Evolutionary conservation across 305 asterid species (phyloP).

Genomic region (Nicotiana rustica): DNA sequence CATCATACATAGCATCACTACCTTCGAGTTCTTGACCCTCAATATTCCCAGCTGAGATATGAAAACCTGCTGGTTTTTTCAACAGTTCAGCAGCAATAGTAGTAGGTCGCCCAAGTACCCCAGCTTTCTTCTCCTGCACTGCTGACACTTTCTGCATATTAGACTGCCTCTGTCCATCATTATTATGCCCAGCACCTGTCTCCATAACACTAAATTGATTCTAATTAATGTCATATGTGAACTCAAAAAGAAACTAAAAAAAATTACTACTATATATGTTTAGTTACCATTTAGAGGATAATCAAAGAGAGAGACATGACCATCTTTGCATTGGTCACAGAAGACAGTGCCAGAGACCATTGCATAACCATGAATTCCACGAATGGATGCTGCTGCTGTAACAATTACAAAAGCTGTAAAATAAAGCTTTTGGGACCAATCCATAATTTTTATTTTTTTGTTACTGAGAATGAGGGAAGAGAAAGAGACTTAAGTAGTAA

Average conservation of each 20-base stretch:
- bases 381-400: slow-evolving; percentile 38
- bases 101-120: too few relatives aligned
- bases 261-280: slow-evolving; percentile 22
- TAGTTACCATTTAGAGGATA: too few relatives aligned
- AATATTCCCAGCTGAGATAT: too few relatives aligned
- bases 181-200: too few relatives aligned
- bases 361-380: slow-evolving; percentile 59
- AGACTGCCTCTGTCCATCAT: too few relatives aligned
- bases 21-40: too few relatives aligned
- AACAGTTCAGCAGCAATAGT: too few relatives aligned
- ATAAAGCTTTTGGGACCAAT: slow-evolving; percentile 45
- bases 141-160: too few relatives aligned
- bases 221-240: not conserved
- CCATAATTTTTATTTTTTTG: slow-evolving; percentile 35
- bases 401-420: slow-evolving; percentile 47
- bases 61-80: too few relatives aligned
- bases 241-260: not conserved
- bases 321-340: slow-evolving; percentile 97
- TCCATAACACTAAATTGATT: not conserved
- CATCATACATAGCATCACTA: too few relatives aligned
- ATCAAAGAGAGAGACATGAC: slow-evolving; percentile 59
- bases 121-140: too few relatives aligned
- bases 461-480: slow-evolving; percentile 17
- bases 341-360: slow-evolving; percentile 82
- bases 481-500: slow-evolving; percentile 35